phyloP scores from a whole-genome alignment of 768 basidiomycete species.

The Trametes villosa region DNA sequence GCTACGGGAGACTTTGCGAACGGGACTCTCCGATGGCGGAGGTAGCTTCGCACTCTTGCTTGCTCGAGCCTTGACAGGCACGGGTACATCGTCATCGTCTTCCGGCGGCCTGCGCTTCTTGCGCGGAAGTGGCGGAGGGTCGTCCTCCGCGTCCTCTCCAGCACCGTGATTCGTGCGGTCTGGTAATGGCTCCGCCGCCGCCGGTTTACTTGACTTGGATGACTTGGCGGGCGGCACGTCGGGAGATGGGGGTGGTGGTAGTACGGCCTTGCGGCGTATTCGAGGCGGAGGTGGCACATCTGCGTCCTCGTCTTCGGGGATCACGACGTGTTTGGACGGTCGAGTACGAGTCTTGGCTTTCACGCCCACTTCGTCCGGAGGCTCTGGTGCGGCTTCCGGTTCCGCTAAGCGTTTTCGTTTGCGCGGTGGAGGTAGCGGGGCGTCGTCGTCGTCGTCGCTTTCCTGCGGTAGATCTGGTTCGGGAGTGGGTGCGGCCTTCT shows the following conservation, averaged over 20 bases:
- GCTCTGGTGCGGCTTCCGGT: not conserved
- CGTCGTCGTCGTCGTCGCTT: not conserved
- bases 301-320: not conserved
- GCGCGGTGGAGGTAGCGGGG: not conserved
- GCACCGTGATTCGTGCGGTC: too few species aligned
- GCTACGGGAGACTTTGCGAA: not conserved
- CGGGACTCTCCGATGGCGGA: not conserved
- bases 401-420: not conserved
- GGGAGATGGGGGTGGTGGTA: not conserved
- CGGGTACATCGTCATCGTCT: not conserved
- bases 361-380: too few species aligned
- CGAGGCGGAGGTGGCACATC: not conserved
- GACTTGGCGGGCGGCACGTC: not conserved
- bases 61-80: not conserved
- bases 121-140: not conserved
- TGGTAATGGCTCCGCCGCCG: too few species aligned
- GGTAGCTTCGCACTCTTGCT: not conserved
- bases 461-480: not conserved
- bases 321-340: not conserved
- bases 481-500: not conserved
- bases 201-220: not conserved
- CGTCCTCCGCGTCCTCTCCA: not conserved
- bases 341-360: too few species aligned
- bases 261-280: not conserved
- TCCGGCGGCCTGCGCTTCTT: slow-evolving; percentile 2